Evolutionary conservation across 2,329 filamentous ascomycete genomes (phyloP).

Genomic region (Alternaria infectoria): DNA sequence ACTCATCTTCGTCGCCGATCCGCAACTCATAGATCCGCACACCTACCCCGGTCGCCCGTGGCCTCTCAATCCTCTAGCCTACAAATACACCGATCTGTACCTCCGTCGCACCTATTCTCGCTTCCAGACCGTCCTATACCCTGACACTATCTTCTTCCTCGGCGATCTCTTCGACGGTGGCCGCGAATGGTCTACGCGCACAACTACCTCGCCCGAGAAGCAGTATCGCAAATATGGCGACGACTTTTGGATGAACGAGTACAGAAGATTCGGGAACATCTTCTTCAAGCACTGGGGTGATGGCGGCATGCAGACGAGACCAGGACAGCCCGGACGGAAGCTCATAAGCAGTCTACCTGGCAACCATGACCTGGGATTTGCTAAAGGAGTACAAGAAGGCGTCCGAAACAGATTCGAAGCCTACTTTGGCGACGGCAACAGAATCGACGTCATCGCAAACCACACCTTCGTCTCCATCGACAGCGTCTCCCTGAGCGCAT

Average conservation of each 20-base stretch:
- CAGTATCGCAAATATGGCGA: slow-evolving; percentile 80
- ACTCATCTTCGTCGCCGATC: slow-evolving; percentile 84
- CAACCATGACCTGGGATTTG: slow-evolving; percentile 95
- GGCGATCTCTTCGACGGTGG: slow-evolving; percentile 96
- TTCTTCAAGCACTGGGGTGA: slow-evolving; percentile 76
- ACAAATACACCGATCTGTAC: slow-evolving; percentile 86
- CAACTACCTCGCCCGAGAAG: slow-evolving; percentile 61
- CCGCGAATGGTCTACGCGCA: slow-evolving; percentile 83
- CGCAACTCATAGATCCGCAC: slow-evolving; percentile 90
- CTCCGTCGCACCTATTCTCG: slow-evolving; percentile 81
- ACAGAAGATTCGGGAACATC: slow-evolving; percentile 81
- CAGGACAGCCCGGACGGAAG: slow-evolving; percentile 72
- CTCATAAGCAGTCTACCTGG: slow-evolving; percentile 86
- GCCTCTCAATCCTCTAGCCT: slow-evolving; percentile 70
- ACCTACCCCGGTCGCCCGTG: slow-evolving; percentile 88
- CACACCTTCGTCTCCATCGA: slow-evolving; percentile 95
- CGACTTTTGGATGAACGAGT: slow-evolving; percentile 85
- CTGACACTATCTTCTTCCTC: slow-evolving; percentile 87
- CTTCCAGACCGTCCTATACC: slow-evolving; percentile 76
- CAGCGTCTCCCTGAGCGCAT: slow-evolving; percentile 83
- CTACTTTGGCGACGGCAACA: slow-evolving; percentile 90
- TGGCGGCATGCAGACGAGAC: slow-evolving; percentile 60
- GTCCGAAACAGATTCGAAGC: slow-evolving; percentile 84
- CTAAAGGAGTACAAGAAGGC: slow-evolving; percentile 77
- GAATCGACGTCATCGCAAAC: slow-evolving; percentile 90